These are phyloP conservation scores for Acorus calamus DNA, from an alignment of 106 monocot genomes.

Conservation along the genomic window DNA sequence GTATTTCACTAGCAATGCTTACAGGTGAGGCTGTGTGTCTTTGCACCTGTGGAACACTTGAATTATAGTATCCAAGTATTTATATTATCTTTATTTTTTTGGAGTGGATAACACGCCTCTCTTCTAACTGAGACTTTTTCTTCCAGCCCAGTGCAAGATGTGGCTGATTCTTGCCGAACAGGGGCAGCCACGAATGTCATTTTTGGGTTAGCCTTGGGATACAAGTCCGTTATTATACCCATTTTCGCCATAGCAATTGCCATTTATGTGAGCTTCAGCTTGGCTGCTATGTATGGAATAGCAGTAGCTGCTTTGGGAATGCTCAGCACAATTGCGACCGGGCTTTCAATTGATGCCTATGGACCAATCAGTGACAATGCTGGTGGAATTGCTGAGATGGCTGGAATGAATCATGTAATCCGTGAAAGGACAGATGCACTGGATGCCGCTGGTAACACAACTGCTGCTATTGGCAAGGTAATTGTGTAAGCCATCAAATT, in stretches of 20 bases:
- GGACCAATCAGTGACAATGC: conserved; percentile 47
- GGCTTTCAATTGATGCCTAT: conserved; percentile 39
- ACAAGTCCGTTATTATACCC: conserved; percentile 39
- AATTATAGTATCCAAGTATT: not conserved
- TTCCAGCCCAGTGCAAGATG: conserved; percentile 34
- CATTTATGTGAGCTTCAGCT: conserved; percentile 36
- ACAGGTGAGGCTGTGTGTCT: conserved; percentile 5
- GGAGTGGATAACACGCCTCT: not conserved
- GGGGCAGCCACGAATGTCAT: conserved; percentile 48
- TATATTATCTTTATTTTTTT: not conserved
- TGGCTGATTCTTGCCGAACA: conserved; percentile 39
- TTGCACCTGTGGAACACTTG: not conserved
- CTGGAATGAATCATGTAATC: conserved; percentile 35
- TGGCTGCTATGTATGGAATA: conserved; percentile 40
- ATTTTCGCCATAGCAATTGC: conserved; percentile 28
- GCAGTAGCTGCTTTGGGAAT: conserved; percentile 41
- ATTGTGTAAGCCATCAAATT: not conserved
- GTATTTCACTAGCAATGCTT: conserved; percentile 27
- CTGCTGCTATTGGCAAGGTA: conserved; percentile 49
- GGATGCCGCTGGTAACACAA: conserved; percentile 44
- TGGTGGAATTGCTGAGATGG: conserved; percentile 30
- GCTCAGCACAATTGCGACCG: conserved; percentile 41
- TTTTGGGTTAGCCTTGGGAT: conserved; percentile 38
- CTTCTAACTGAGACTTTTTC: not conserved
- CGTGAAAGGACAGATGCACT: conserved; percentile 35